Evolutionary conservation across 805 yeast species (phyloP), one percentile per base, ranked within the genome.

Genomic region (Suhomyces pyralidae): DNA sequence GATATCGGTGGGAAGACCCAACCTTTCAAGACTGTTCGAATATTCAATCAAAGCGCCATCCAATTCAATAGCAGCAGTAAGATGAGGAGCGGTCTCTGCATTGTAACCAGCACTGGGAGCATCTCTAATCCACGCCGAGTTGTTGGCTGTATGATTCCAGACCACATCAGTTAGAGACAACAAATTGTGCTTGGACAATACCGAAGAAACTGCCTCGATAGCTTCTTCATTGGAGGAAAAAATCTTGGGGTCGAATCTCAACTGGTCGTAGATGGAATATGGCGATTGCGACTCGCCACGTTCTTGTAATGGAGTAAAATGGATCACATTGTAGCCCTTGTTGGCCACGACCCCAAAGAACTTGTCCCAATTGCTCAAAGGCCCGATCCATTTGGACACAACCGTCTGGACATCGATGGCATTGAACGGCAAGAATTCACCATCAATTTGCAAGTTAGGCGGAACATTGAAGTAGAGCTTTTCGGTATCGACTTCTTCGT

Each of bases 311-410:
- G 99, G 99, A 5, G 97, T 92, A 67, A 93, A 93, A 73, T 93
- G 99, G 44, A 94, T 76, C 97, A 93, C 90, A 68, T 94, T 94
- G 74, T 93, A 93, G 19, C 94, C 92, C 68, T 94, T 94, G 7
- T 70, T 65, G 14, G 85, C 70, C 45, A 93, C 80, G 45, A 80
- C 80, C 1, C 67, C 65, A 53, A 93, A 88, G 52, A 88, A 73
- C 1, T 70, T 65, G 52, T 82, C 81, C 98, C 98, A 93, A 12
- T 81, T 68, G 1, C 67, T 65, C 32, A 77, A 65, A 1, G 82
- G 79, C 1, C 97, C 97, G 71, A 92, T 81, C 93, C 97, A 90
- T 71, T 93, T 93, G 40, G 97, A 89, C 3, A 93, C 82, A 40
- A 94, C 84, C 0, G 96, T 82, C 68, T 92, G 94, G 64, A 93